phyloP scores from a whole-genome alignment of 176 grass and related monocot species.

The sorghum (Sorghum bicolor) region Sorghum_bicolor_NCBIv3 NC_012875.2:56543501-56544000 shows the following conservation, averaged over 20 bases:
- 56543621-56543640: background rate
- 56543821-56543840: no score
- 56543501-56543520: background rate
- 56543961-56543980: no score
- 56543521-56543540: background rate
- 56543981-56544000: no score
- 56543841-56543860: no score
- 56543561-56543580: background rate
- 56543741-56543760: conserved; percentile 23
- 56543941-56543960: no score
- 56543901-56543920: no score
- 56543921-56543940: no score
- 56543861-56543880: no score
- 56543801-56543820: no score
- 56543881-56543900: no score
- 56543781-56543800: background rate
- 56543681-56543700: no score
- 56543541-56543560: background rate
- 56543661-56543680: background rate
- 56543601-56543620: background rate
- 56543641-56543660: background rate
- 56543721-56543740: background rate
- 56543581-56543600: background rate
- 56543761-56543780: conserved; percentile 32
- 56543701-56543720: no score